phyloP scores from a whole-genome alignment of 805 yeast species.

The Cyberlindnera xishuangbannaensis region DNA sequence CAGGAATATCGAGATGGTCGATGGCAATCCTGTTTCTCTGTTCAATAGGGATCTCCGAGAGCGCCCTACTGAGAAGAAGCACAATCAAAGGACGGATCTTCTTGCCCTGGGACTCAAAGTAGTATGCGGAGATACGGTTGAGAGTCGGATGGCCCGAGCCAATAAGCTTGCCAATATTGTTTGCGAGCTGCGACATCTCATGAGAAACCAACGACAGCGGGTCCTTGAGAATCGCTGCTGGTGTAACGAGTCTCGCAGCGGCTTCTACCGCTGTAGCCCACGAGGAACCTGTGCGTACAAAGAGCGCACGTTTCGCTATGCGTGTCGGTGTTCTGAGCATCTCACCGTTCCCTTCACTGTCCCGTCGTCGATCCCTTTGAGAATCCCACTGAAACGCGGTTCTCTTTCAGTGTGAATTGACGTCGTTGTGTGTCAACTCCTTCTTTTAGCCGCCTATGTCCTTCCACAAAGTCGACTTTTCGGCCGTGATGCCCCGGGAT shows the following conservation, averaged over 20 bases:
- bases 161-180: conserved; percentile 76
- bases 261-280: conserved; percentile 57
- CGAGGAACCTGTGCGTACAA: too few species aligned
- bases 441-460: too few species aligned
- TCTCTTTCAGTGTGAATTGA: too few species aligned
- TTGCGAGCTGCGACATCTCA: conserved; percentile 87
- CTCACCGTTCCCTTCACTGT: too few species aligned
- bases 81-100: conserved; percentile 91
- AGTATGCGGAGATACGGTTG: conserved; percentile 88
- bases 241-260: conserved; percentile 72
- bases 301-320: too few species aligned
- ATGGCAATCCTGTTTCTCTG: conserved; percentile 60
- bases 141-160: conserved; percentile 94
- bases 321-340: too few species aligned
- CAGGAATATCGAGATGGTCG: conserved; percentile 60
- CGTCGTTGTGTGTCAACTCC: too few species aligned
- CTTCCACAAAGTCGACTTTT: too few species aligned
- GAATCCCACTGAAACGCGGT: too few species aligned
- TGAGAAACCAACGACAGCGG: conserved; percentile 88
- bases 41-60: conserved; percentile 64
- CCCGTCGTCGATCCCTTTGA: too few species aligned
- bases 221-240: conserved; percentile 54
- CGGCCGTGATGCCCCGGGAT: too few species aligned
- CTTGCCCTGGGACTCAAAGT: conserved; percentile 94
- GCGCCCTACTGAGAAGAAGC: conserved; percentile 72